phyloP scores from a whole-genome alignment of 371 early-diverging fungal species.

The Umbelopsis sp. region DNA sequence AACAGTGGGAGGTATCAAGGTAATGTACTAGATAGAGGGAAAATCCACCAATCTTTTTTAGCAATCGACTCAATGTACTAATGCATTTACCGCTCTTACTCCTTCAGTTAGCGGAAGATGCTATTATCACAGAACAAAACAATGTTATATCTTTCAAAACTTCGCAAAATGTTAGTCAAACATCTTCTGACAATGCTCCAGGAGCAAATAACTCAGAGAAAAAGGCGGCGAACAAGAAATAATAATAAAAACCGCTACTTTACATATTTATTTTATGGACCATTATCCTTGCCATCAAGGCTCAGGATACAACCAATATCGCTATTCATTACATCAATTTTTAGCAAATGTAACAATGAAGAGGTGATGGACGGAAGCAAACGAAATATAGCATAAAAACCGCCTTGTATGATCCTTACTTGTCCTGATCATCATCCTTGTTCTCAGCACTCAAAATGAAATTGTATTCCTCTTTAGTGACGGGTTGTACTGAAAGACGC shows the following conservation, averaged over 20 bases:
- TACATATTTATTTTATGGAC: too few species aligned
- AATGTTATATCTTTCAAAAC: conserved; percentile 69
- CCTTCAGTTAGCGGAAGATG: conserved; percentile 62
- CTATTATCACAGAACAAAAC: conserved; percentile 55
- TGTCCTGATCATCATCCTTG: neutral
- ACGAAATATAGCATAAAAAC: too few species aligned
- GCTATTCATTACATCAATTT: too few species aligned
- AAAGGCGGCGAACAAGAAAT: conserved; percentile 4
- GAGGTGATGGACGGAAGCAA: too few species aligned
- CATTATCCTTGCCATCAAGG: too few species aligned
- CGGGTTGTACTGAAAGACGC: conserved; percentile 72
- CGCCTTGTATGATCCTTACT: neutral
- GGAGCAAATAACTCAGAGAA: neutral
- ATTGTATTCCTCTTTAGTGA: conserved; percentile 54
- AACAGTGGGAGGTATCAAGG: conserved; percentile 72
- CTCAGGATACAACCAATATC: too few species aligned
- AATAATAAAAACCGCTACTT: neutral
- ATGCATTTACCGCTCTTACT: neutral
- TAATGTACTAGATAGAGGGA: conserved; percentile 29
- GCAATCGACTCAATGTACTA: too few species aligned
- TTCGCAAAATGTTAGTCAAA: conserved; percentile 34
- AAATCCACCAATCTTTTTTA: too few species aligned
- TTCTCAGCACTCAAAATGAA: conserved; percentile 48
- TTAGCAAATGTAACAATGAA: neutral
- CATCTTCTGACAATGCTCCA: conserved; percentile 9